Evolutionary conservation across 2,329 filamentous ascomycete species (phyloP), one percentile per base, ranked within the genome.

Genomic region (Xenosphaeropsis pyriputrescens): DNA sequence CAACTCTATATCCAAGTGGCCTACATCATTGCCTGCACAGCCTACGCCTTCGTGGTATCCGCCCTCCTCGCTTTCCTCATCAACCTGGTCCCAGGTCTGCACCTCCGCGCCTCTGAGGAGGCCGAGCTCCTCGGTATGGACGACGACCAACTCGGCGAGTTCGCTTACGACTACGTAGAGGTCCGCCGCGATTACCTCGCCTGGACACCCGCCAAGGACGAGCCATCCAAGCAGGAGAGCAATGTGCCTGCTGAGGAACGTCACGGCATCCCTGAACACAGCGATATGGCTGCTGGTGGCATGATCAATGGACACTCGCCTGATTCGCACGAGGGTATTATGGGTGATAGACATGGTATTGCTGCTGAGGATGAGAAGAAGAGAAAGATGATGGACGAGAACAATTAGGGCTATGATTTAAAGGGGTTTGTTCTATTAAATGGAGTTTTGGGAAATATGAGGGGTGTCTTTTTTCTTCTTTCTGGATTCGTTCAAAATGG

Each of bases 111-210:
- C 7, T 79, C 73, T 18, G 81, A 86, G 52, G 79, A 88, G 59
- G 84, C 84, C 17, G 84, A 91, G 60, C 73, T 89, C 11, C 73
- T 89, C 40, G 84, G 84, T 48, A 88, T 89, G 81, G 84, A 91
- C 53, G 84, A 89, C 55, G 83, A 89, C 61, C 84, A 91, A 63
- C 81, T 89, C 49, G 84, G 84, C 59, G 84, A 91, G 61, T 91
- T 89, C 55, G 84, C 83, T 11, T 89, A 89, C 65, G 84, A 91
- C 58, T 91, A 89, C 57, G 84, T 91, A 47, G 84, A 91, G 68
- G 82, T 89, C 41, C 79, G 84, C 54, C 76, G 84, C 52, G 84
- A 91, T 61, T 91, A 88, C 67, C 73, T 91, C 30, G 84, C 84
- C 41, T 91, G 84, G 84, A 88, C 81, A 19, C 84, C 84, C 1